phyloP scores from a whole-genome alignment of 768 basidiomycete species.

The Serendipita vermifera region DNA sequence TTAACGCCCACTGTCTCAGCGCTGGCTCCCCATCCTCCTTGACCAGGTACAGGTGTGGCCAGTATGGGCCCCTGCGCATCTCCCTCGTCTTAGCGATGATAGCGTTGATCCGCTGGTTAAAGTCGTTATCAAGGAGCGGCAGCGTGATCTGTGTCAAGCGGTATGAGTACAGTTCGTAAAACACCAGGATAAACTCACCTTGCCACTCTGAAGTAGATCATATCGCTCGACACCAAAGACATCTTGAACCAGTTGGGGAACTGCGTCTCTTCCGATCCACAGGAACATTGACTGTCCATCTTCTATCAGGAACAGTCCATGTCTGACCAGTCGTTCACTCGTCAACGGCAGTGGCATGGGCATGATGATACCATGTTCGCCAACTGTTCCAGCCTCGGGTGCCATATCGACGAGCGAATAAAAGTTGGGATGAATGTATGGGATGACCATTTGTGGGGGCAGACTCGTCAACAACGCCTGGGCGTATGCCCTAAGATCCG shows the following conservation, averaged over 20 bases:
- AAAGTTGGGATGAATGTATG: conserved; percentile 90
- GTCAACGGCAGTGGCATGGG: conserved; percentile 82
- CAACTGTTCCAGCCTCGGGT: conserved; percentile 85
- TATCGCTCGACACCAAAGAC: conserved; percentile 87
- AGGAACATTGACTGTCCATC: conserved; percentile 97
- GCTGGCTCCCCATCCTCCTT: conserved; percentile 98
- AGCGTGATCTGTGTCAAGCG: conserved; percentile 52
- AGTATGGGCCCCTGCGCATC: conserved; percentile 82
- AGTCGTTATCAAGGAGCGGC: conserved; percentile 81
- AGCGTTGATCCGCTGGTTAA: conserved; percentile 91
- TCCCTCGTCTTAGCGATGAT: conserved; percentile 91
- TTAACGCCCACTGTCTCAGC: conserved; percentile 88
- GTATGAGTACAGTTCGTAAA: not conserved
- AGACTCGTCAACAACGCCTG: conserved; percentile 83
- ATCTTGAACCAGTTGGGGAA: conserved; percentile 87
- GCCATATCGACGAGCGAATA: conserved; percentile 96
- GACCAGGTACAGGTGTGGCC: conserved; percentile 88
- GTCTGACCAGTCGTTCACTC: conserved; percentile 87
- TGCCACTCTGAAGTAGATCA: conserved; percentile 82
- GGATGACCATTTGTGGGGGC: conserved; percentile 80
- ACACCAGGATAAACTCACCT: conserved; percentile 38
- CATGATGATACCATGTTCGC: conserved; percentile 76
- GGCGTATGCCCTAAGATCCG: conserved; percentile 91
- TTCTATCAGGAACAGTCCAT: conserved; percentile 93
- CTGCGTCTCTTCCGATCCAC: conserved; percentile 96